phyloP scores from a whole-genome alignment of 2,329 filamentous ascomycete genomes.

The Bertia moriformis region DNA sequence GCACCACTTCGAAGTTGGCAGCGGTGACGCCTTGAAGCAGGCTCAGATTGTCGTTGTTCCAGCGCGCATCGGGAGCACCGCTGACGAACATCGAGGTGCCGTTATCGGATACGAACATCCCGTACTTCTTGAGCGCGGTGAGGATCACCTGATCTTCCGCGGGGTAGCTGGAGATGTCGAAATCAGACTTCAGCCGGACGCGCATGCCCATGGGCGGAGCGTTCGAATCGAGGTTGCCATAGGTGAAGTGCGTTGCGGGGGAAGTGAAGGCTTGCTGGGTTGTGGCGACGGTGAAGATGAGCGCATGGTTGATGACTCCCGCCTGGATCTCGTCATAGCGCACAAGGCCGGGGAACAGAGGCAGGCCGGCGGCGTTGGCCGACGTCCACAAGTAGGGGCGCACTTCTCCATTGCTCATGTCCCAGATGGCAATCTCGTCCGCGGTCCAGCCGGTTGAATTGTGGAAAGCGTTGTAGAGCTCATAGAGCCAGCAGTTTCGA shows the following conservation, averaged over 20 bases:
- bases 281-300: not conserved
- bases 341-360: not conserved
- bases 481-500: not conserved
- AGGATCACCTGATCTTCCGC: not conserved
- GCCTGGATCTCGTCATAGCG: not conserved
- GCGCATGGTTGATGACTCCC: not conserved
- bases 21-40: not conserved
- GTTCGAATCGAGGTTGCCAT: not conserved
- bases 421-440: not conserved
- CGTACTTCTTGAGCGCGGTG: not conserved
- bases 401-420: not conserved
- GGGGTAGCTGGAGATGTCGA: not conserved
- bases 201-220: not conserved
- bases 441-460: not conserved
- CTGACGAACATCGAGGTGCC: not conserved
- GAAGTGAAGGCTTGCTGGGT: not conserved
- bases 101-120: not conserved
- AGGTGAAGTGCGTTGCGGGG: not conserved
- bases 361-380: not conserved
- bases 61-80: not conserved
- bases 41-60: not conserved
- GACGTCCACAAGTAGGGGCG: not conserved
- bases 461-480: not conserved
- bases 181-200: not conserved
- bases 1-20: not conserved